A percentile compares a stretch with the other conserved stretches of the same genome.
Conservation (phyloP, 495 filamentous ascomycete species). For the Lasiosphaeriaceae sp. region DNA sequence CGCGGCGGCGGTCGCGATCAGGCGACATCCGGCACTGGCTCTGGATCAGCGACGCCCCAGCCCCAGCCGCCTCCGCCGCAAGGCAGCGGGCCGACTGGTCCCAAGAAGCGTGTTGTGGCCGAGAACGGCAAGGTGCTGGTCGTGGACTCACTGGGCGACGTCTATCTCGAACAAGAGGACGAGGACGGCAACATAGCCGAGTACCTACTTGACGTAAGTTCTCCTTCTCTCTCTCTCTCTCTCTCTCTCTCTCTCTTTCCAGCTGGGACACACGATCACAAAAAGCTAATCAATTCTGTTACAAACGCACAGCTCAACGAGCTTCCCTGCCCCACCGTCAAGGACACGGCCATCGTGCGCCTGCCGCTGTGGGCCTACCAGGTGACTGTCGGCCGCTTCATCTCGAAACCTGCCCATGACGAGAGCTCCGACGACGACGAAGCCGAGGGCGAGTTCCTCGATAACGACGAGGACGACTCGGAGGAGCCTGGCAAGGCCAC, state of each 20-base stretch:
- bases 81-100: slow-evolving; percentile 51
- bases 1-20: slow-evolving; percentile 17
- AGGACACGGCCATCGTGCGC: slow-evolving; percentile 65
- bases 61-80: slow-evolving; percentile 20
- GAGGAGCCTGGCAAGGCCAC: slow-evolving; percentile 39
- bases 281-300: neutral
- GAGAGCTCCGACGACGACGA: slow-evolving; percentile 35
- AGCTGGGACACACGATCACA: neutral
- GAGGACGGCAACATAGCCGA: slow-evolving; percentile 81
- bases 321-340: slow-evolving; percentile 59
- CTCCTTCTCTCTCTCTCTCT: neutral
- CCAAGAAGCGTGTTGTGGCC: slow-evolving; percentile 78
- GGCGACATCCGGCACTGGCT: slow-evolving; percentile 14
- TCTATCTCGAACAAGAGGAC: slow-evolving; percentile 84
- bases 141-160: slow-evolving; percentile 86
- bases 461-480: slow-evolving; percentile 35
- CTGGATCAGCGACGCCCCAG: slow-evolving; percentile 30
- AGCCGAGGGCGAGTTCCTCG: slow-evolving; percentile 25
- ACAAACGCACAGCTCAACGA: slow-evolving; percentile 52
- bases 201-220: slow-evolving; percentile 74
- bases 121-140: slow-evolving; percentile 94
- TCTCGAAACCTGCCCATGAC: slow-evolving; percentile 33
- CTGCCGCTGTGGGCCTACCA: slow-evolving; percentile 63
- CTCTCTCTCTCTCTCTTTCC: neutral
- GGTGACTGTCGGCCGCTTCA: slow-evolving; percentile 52